phyloP scores from a whole-genome alignment of 2,329 filamentous ascomycete genomes.

The Colletotrichum euphorbiae region DNA sequence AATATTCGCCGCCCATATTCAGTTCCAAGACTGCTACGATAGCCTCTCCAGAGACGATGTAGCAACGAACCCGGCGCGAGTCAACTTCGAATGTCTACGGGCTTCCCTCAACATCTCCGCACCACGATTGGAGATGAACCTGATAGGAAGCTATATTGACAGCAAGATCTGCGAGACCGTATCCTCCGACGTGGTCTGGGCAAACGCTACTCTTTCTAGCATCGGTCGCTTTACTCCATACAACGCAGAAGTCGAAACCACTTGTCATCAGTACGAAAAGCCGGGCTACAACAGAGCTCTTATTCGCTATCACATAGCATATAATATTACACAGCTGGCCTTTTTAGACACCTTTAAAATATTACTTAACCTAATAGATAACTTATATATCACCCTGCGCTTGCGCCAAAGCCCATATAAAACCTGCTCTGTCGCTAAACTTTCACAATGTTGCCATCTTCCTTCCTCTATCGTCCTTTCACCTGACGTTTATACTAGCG shows the following conservation, averaged over 20 bases:
- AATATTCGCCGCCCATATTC: neutral
- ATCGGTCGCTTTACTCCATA: neutral
- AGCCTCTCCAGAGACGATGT: no score
- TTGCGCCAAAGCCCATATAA: neutral
- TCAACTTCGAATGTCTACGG: neutral
- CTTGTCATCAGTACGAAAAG: neutral
- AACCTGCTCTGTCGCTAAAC: neutral
- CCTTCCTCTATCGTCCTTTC: neutral
- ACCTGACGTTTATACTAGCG: neutral
- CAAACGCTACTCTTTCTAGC: neutral
- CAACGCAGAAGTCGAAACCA: neutral
- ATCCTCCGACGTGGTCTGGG: neutral
- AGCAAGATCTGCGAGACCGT: neutral
- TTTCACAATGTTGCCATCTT: neutral
- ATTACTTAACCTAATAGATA: neutral
- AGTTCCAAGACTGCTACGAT: neutral
- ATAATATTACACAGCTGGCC: neutral
- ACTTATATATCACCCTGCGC: neutral
- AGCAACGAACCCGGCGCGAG: neutral
- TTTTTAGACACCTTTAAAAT: neutral
- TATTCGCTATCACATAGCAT: neutral
- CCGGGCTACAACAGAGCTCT: neutral
- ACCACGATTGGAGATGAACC: neutral
- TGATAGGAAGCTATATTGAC: neutral
- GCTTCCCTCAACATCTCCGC: neutral